Base-by-base conservation (phyloP, 2,329 filamentous ascomycete genomes). In the Nemania abortiva region DNA sequence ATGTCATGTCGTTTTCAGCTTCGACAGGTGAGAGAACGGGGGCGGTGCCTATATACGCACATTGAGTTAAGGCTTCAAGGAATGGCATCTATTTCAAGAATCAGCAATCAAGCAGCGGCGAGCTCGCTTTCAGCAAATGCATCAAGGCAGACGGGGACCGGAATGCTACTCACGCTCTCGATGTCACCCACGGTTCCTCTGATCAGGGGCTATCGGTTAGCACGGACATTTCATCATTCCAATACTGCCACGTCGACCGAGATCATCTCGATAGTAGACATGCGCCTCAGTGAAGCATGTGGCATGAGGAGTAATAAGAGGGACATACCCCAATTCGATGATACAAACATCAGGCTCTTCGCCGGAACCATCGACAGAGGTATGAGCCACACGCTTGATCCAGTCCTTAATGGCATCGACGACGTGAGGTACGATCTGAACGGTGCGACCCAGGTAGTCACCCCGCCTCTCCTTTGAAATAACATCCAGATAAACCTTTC, bases 401-500 rank as follows among this genome's bases (percentile, higher is more conserved):
- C 94, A 97, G 68, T 97, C 92, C 81, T 97, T 92, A 76, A 98
- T 97, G 20, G 91, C 93, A 77, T 97, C 90, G 64, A 94, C 97
- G 74, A 98, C 87, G 81, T 98, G 95, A 1, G 95, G 95, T 5
- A 98, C 94, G 6, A 97, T 92, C 81, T 98, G 94, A 18, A 97
- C 91, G 20, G 95, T 94, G 80, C 92, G 90, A 73, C 95, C 95
- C 13, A 98, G 88, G 77, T 97, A 98, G 79, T 96, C 91, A 64
- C 88, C 88, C 49, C 82, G 81, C 29, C 87, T 83, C 77, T 89
- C 87, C 69, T 89, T 89, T 77, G 94, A 89, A 76, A 97, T 94
- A 63, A 98, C 95, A 76, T 92, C 89, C 77, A 93, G 87, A 83
- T 98, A 98, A 74, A 98, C 94, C 85, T 98, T 98, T 78, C 96